A percentile compares a stretch with the other conserved stretches of the same genome.
Evolutionary conservation across 2,329 filamentous ascomycete genomes (phyloP).

Genomic region (Akanthomyces lecanii): DNA sequence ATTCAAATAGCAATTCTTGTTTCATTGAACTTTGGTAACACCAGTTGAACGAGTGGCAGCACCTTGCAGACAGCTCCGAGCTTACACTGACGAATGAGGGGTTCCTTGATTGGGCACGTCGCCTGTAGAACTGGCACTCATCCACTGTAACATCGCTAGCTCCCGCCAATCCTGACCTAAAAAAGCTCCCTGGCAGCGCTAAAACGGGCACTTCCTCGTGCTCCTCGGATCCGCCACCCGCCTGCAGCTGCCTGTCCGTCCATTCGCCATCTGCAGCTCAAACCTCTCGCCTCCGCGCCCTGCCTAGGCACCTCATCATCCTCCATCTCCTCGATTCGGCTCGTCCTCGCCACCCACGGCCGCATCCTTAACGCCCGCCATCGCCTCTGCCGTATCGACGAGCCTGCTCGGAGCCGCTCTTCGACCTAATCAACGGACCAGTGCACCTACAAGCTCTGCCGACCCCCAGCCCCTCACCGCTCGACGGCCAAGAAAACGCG

Average conservation of each 20-base stretch:
- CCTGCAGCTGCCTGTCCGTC: neutral
- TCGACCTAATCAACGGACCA: neutral
- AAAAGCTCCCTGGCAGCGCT: neutral
- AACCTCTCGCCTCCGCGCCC: neutral
- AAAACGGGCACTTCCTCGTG: neutral
- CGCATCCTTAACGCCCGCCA: neutral
- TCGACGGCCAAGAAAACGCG: slow-evolving; percentile 7
- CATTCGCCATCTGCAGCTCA: neutral
- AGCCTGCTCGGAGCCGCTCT: neutral
- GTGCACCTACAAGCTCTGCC: neutral
- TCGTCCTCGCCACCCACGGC: neutral
- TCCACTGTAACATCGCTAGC: neutral
- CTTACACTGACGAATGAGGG: slow-evolving; percentile 5
- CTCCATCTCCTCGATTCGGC: neutral
- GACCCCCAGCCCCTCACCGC: slow-evolving; percentile 8
- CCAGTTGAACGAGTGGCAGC: neutral
- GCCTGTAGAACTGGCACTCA: neutral
- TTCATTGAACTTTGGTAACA: too few species aligned
- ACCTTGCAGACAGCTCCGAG: neutral
- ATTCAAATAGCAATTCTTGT: too few species aligned
- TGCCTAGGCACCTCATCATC: neutral
- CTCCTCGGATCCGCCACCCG: neutral
- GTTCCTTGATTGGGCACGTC: slow-evolving; percentile 8
- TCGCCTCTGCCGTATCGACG: neutral
- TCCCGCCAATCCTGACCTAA: neutral